Base-by-base conservation (phyloP, 2,329 filamentous ascomycete species). In the Gyromitra esculenta region DNA sequence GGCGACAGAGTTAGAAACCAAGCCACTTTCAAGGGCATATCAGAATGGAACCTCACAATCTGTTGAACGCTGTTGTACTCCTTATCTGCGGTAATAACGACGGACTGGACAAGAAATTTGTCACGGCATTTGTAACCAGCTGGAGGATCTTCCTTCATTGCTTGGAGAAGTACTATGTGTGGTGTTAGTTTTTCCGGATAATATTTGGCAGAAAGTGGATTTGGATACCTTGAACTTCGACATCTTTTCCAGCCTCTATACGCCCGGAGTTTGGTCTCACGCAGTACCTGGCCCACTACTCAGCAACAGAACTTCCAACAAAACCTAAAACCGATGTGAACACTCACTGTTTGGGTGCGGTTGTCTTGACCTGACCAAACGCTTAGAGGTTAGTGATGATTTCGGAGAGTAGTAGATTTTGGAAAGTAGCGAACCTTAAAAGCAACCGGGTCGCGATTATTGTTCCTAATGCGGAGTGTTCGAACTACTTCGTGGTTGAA, bases 51-150 rank as follows among this genome's bases (percentile, higher is more conserved):
- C 84, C 91, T 81, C 88, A 96, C 93, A 82, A 97, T 93, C 59
- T 92, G 88, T 63, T 91, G 88, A 78, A 97, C 90, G 82, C 91
- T 96, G 75, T 88, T 87, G 81, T 92, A 93, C 82, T 97, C 93
- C 85, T 94, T 92, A 82, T 97, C 92, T 79, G 90, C 87, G 25
- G 91, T 91, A 80, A 97, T 92, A 66, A 90, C 87, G 63, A 97
- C 92, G 35, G 94, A 96, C 85, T 98, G 95, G 45, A 98, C 95
- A 70, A 98, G 89, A 84, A 98, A 98, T 86, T 98, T 98, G 88
- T 98, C 95, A 84, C 93, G 91, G 86, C 96, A 99, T 84, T 93
- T 94, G 78, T 92, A 90, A 83, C 97, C 94, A 74, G 87, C 84
- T 21, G 94, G 89, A 72, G 95, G 95, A 82, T 98, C 94, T 82